Conservation (phyloP, 2,329 filamentous ascomycete genomes). For the Aspergillus fumigatus region DNA sequence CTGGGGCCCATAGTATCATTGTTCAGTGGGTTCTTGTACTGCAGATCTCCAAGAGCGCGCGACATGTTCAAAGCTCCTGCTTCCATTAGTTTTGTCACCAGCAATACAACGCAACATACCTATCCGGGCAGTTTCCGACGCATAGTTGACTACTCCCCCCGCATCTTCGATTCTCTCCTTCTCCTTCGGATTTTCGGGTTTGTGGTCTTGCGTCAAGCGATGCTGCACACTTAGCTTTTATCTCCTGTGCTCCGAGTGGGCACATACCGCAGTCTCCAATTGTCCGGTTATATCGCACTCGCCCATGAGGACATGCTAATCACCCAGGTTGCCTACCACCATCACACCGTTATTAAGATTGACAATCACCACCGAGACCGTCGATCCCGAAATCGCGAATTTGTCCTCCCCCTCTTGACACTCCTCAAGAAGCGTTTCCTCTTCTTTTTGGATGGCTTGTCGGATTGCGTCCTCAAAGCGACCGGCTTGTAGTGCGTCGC, state of each 20-base stretch:
- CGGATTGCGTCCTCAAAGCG: conserved; percentile 4
- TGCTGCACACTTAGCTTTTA: background rate
- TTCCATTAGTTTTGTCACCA: background rate
- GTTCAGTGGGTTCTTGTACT: conserved; percentile 6
- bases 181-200: conserved; percentile 1
- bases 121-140: conserved; percentile 1
- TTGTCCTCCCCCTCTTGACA: conserved; percentile 2
- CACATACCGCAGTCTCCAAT: background rate
- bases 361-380: conserved; percentile 1
- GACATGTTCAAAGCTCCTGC: conserved; percentile 11
- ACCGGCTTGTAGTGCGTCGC: background rate
- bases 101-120: background rate
- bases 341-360: conserved; percentile 3
- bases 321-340: conserved; percentile 8
- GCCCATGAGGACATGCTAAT: conserved; percentile 1
- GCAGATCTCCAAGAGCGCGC: conserved; percentile 7
- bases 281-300: background rate
- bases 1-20: background rate
- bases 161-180: conserved; percentile 6
- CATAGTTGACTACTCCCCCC: background rate
- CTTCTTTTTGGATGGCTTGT: conserved; percentile 1
- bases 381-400: conserved; percentile 5
- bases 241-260: background rate
- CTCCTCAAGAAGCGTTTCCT: background rate
- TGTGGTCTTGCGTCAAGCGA: conserved; percentile 4